These are phyloP conservation scores for Diaporthe sp. DNA, from an alignment of 2,329 filamentous ascomycete species.

Conservation along the genomic window DNA sequence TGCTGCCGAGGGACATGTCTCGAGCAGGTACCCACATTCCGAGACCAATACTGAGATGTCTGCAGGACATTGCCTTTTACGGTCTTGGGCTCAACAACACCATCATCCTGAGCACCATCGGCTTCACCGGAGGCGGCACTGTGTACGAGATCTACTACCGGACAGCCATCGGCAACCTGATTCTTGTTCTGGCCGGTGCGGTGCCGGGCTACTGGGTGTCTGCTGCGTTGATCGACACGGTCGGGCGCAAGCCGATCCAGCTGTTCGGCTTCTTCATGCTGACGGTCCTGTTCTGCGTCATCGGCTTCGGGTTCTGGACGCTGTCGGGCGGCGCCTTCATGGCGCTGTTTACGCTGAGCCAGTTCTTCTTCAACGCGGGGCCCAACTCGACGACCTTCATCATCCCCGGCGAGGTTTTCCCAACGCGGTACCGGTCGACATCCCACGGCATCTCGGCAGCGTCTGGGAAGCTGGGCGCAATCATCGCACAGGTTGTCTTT, in stretches of 20 bases:
- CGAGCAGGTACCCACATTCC: background rate
- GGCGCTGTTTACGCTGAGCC: conserved; percentile 67
- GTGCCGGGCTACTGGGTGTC: conserved; percentile 89
- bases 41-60: background rate
- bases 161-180: conserved; percentile 83
- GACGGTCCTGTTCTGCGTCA: conserved; percentile 72
- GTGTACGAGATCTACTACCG: conserved; percentile 78
- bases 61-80: conserved; percentile 67
- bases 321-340: conserved; percentile 67
- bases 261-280: conserved; percentile 73
- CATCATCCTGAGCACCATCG: conserved; percentile 78
- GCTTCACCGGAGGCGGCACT: conserved; percentile 60
- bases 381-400: conserved; percentile 72
- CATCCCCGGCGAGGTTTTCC: conserved; percentile 70
- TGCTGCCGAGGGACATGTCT: background rate
- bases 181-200: conserved; percentile 82
- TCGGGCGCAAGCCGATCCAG: conserved; percentile 85
- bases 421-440: conserved; percentile 69
- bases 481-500: conserved; percentile 71
- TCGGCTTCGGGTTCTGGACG: conserved; percentile 73
- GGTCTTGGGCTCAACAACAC: conserved; percentile 83
- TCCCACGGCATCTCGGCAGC: conserved; percentile 71
- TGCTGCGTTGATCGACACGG: conserved; percentile 76
- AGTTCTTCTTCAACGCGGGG: conserved; percentile 73
- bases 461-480: conserved; percentile 64